These are phyloP conservation scores for Rhododendron vialii DNA, from an alignment of 148 eudicot genomes.

Conservation along the genomic window DNA sequence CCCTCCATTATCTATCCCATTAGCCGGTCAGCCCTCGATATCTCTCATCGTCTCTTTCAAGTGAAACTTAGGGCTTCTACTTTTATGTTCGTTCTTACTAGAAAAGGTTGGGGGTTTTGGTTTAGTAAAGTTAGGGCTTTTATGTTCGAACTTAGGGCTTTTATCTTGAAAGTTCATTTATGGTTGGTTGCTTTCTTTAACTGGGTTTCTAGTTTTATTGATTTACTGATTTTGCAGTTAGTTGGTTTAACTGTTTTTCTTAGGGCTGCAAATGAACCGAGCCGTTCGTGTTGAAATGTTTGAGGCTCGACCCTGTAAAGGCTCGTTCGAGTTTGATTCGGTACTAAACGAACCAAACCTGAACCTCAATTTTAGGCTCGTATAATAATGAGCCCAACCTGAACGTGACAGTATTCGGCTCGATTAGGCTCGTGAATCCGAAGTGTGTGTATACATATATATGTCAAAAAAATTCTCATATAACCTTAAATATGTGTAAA, in stretches of 20 bases:
- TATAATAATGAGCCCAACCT: too few species aligned
- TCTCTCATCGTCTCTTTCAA: neutral
- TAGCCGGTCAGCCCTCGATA: neutral
- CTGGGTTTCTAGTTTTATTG: neutral
- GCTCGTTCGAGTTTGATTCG: too few species aligned
- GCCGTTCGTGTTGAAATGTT: too few species aligned
- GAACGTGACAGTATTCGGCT: too few species aligned
- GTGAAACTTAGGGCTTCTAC: neutral
- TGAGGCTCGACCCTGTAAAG: too few species aligned
- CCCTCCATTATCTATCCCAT: neutral
- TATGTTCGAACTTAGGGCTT: neutral
- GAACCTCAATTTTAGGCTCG: too few species aligned
- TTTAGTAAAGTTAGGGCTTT: neutral
- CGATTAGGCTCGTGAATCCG: neutral
- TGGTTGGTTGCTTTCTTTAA: neutral
- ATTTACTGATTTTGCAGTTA: neutral
- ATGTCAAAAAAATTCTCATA: too few species aligned
- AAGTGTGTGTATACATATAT: too few species aligned
- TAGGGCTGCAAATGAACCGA: too few species aligned
- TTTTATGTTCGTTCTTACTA: neutral
- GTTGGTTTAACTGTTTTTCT: neutral
- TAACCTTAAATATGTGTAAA: too few species aligned
- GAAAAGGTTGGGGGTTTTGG: neutral
- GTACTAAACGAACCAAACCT: too few species aligned
- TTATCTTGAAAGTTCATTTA: neutral